Base-by-base conservation (phyloP, 441 rosid genomes). In the Populus hybrid region DNA sequence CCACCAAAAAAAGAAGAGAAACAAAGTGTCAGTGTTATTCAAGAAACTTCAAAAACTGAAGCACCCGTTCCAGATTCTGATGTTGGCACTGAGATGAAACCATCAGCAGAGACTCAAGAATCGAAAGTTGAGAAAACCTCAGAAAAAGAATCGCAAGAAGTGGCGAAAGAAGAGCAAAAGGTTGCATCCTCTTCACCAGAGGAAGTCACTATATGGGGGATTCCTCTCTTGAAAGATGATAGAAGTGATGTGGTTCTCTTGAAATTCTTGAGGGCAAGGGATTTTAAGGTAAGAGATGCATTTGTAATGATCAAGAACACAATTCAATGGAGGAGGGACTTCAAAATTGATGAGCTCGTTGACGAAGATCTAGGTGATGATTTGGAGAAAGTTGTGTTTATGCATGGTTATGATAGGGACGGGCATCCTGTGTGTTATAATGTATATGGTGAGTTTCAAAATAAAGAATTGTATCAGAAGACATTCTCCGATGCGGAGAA, bases 341-440 rank as follows among this genome's bases (percentile, higher is more conserved):
- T 95, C 67, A 86, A 86, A 72, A 91, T 92, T 59, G 97, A 95
- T 8, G 84, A 85, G 79, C 87, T 95, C 53, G 67, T 94, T 2
- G 88, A 88, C 38, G 95, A 93, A 79, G 94, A 93, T 67, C 93
- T 93, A 3, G 97, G 90, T 5, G 88, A 85, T 78, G 95, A 90
- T 81, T 42, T 90, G 74, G 93, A 91, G 70, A 93, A 92, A 74
- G 92, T 88, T 70, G 99, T 93, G 77, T 92, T 90, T 83, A 92
- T 92, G 95, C 94, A 93, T 63, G 99, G 99, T 72, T 74, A 75
- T 20, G 98, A 93, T 70, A 90, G 76, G 79, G 92, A 90, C 6
- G 93, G 95, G 0, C 99, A 95, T 74, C 93, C 97, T 0, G 94
- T 95, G 24, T 95, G 99, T 78, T 95, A 93, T 82, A 95, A 95